These are phyloP conservation scores for Zopfia rhizophila DNA, from an alignment of 2,329 filamentous ascomycete genomes.

Conservation along the genomic window DNA sequence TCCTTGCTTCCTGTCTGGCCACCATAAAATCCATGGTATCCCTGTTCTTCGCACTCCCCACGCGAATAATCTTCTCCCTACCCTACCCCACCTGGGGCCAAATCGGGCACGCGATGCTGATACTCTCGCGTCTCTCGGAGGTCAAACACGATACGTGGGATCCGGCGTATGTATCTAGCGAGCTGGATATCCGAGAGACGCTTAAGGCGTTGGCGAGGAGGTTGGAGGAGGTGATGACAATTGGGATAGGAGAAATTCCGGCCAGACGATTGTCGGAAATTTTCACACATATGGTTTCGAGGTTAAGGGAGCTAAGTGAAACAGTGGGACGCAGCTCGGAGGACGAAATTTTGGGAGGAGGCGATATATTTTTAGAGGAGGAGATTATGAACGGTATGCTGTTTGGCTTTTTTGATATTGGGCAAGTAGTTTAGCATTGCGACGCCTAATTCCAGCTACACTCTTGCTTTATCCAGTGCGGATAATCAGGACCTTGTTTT, in stretches of 20 bases:
- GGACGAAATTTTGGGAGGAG: not conserved
- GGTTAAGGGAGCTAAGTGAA: conserved; percentile 3
- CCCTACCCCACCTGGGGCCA: conserved; percentile 16
- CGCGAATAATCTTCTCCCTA: conserved; percentile 9
- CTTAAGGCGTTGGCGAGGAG: conserved; percentile 3
- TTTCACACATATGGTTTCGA: conserved; percentile 6
- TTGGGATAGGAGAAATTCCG: conserved; percentile 5
- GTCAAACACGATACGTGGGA: conserved; percentile 14
- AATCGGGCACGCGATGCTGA: conserved; percentile 14
- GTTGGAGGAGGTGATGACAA: conserved; percentile 6
- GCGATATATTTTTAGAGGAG: too few relatives aligned
- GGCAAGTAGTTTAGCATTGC: conserved; percentile 1
- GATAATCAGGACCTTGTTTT: too few relatives aligned
- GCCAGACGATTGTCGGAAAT: conserved; percentile 7
- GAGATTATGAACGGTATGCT: conserved; percentile 10
- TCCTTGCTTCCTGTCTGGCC: conserved; percentile 14
- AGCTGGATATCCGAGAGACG: not conserved
- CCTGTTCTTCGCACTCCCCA: conserved; percentile 9
- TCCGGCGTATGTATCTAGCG: conserved; percentile 3
- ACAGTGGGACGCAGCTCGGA: not conserved
- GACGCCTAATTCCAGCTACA: too few relatives aligned
- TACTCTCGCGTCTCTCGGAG: conserved; percentile 13
- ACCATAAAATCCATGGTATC: conserved; percentile 9
- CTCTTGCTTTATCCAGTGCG: too few relatives aligned
- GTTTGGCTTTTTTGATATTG: conserved; percentile 11